These are phyloP conservation scores for Mercurialis annua DNA, from an alignment of 345 rosid species.

Conservation along the genomic window DNA sequence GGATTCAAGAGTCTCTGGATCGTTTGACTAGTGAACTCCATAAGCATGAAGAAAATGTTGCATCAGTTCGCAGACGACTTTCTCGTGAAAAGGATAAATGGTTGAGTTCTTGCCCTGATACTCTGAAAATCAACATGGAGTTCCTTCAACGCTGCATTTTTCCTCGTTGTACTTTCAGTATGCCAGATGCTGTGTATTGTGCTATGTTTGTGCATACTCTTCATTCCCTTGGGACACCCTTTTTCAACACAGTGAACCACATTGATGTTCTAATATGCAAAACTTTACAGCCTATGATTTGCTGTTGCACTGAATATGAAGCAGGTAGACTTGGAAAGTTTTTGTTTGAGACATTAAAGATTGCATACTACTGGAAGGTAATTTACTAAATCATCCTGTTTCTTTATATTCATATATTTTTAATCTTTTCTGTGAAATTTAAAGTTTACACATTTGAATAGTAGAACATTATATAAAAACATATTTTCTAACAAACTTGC, in stretches of 20 bases:
- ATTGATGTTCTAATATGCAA: conserved; percentile 95
- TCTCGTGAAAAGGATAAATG: conserved; percentile 93
- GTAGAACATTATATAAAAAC: no score
- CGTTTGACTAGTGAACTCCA: conserved; percentile 77
- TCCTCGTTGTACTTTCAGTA: conserved; percentile 99
- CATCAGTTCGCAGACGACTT: conserved; percentile 86
- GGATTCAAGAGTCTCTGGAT: conserved; percentile 97
- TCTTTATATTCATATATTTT: not conserved
- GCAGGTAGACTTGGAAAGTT: conserved; percentile 96
- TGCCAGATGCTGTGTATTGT: conserved; percentile 99
- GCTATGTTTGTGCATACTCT: conserved; percentile 97
- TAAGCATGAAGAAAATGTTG: conserved; percentile 91
- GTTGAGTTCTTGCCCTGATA: conserved; percentile 98
- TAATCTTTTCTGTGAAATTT: not conserved
- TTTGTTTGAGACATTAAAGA: conserved; percentile 88
- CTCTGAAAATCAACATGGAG: conserved; percentile 98
- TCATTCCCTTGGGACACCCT: conserved; percentile 97
- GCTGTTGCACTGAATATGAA: conserved; percentile 99
- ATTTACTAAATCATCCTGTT: not conserved
- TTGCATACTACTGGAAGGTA: conserved; percentile 98
- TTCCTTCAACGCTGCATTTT: conserved; percentile 98
- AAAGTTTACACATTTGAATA: not conserved
- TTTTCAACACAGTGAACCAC: conserved; percentile 98
- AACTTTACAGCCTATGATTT: conserved; percentile 98
- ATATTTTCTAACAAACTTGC: not conserved